Conservation (phyloP, 805 yeast species). For the Schizosaccharomyces cryophilus region DNA sequence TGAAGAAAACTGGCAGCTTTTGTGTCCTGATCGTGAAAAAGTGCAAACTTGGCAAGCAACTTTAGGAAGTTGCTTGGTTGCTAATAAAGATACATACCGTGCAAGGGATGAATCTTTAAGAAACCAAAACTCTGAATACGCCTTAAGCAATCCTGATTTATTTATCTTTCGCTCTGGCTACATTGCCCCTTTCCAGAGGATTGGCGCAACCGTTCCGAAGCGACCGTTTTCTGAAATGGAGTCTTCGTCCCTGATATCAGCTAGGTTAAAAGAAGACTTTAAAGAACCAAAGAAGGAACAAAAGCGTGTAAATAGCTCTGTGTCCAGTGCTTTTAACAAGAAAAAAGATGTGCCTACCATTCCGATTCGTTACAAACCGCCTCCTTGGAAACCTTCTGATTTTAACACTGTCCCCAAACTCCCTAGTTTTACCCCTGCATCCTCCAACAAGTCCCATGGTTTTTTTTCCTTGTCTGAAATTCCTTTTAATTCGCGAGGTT, state of each 20-base stretch:
- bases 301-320: not conserved
- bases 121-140: not conserved
- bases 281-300: not conserved
- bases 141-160: not conserved
- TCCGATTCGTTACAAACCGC: not conserved
- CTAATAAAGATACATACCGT: not conserved
- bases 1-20: not conserved
- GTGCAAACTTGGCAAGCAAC: conserved; percentile 1
- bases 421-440: not conserved
- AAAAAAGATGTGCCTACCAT: not conserved
- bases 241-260: not conserved
- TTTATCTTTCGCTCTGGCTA: conserved; percentile 2
- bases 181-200: not conserved
- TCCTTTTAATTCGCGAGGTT: conserved; percentile 59
- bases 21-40: conserved; percentile 1
- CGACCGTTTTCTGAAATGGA: not conserved
- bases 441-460: not conserved
- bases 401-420: not conserved
- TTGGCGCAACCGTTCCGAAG: not conserved
- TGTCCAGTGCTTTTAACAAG: not conserved
- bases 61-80: not conserved
- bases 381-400: conserved; percentile 1
- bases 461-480: conserved; percentile 22
- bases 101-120: not conserved
- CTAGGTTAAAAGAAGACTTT: not conserved